phyloP scores from a whole-genome alignment of 1,284 basidiomycete species.

The Cerioporus squamosus region DNA sequence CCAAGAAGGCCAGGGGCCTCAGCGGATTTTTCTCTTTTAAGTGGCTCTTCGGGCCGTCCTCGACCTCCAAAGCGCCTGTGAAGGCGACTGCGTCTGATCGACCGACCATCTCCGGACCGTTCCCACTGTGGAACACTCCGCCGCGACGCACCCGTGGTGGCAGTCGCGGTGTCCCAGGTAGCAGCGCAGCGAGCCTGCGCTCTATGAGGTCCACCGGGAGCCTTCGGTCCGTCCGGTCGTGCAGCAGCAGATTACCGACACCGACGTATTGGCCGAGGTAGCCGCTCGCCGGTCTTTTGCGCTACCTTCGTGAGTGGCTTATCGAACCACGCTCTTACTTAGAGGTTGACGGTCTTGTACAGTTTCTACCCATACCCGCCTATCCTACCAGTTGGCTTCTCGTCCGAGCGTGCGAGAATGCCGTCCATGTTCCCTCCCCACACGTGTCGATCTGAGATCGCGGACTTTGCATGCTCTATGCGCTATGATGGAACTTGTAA shows the following conservation, averaged over 20 bases:
- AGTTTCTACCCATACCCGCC: background rate
- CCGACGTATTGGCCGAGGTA: slow-evolving; percentile 35
- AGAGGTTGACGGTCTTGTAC: background rate
- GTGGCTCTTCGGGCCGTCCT: slow-evolving; percentile 24
- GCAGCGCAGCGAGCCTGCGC: slow-evolving; percentile 29
- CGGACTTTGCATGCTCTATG: slow-evolving; percentile 15
- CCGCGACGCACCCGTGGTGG: slow-evolving; percentile 18
- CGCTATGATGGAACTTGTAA: slow-evolving; percentile 14
- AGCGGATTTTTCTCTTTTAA: slow-evolving; percentile 28
- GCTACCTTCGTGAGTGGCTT: background rate
- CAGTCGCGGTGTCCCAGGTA: slow-evolving; percentile 6
- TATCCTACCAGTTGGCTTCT: background rate
- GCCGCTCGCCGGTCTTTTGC: slow-evolving; percentile 3
- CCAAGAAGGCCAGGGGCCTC: slow-evolving; percentile 26
- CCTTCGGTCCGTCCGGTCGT: slow-evolving; percentile 32
- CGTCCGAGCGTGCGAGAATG: background rate
- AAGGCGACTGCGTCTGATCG: slow-evolving; percentile 26
- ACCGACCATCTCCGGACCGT: slow-evolving; percentile 39
- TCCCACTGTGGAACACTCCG: slow-evolving; percentile 37
- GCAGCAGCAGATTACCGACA: slow-evolving; percentile 35
- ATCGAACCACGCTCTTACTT: background rate
- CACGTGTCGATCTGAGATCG: slow-evolving; percentile 18
- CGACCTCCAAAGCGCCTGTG: slow-evolving; percentile 1
- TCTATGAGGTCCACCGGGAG: slow-evolving; percentile 32
- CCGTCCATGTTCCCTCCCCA: background rate